Conservation (phyloP, 2,329 filamentous ascomycete genomes). For the Bipolaris oryzae region DNA sequence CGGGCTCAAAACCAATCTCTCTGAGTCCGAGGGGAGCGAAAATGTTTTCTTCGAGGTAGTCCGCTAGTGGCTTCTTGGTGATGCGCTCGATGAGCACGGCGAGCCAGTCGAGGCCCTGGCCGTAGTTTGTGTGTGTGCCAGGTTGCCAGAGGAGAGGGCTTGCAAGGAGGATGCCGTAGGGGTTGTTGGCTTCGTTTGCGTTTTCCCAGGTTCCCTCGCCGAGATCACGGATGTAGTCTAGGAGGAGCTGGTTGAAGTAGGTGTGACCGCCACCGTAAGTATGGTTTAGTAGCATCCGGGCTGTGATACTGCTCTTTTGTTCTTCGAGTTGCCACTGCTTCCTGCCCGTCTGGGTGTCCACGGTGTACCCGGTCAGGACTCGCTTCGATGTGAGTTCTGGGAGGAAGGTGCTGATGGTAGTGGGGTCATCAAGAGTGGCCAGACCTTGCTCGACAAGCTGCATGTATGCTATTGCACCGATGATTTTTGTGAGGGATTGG, state of each 20-base stretch:
- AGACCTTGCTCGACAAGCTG: conserved; percentile 30
- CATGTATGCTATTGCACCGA: conserved; percentile 33
- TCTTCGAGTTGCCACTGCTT: conserved; percentile 23
- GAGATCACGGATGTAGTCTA: conserved; percentile 20
- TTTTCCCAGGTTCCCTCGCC: conserved; percentile 10
- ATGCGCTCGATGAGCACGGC: conserved; percentile 54
- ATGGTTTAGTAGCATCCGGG: conserved; percentile 55
- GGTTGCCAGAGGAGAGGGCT: conserved; percentile 46
- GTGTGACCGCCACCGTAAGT: conserved; percentile 56
- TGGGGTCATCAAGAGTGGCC: conserved; percentile 24
- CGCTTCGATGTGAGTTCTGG: conserved; percentile 31
- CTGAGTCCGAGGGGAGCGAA: conserved; percentile 24
- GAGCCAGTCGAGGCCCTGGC: conserved; percentile 58
- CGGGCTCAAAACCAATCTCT: conserved; percentile 22
- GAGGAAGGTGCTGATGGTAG: conserved; percentile 19
- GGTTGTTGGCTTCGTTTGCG: conserved; percentile 23
- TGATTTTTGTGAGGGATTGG: conserved; percentile 33
- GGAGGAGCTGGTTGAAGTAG: conserved; percentile 49
- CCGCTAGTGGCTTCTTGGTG: conserved; percentile 46
- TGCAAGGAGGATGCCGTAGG: conserved; percentile 18
- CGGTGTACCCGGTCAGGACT: conserved; percentile 22
- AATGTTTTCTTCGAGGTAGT: conserved; percentile 25
- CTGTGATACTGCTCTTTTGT: conserved; percentile 23
- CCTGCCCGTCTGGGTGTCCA: not conserved
- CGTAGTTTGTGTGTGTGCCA: conserved; percentile 58